These are phyloP conservation scores for Xerocomus spinulosus DNA, from an alignment of 768 basidiomycete genomes.

Conservation along the genomic window DNA sequence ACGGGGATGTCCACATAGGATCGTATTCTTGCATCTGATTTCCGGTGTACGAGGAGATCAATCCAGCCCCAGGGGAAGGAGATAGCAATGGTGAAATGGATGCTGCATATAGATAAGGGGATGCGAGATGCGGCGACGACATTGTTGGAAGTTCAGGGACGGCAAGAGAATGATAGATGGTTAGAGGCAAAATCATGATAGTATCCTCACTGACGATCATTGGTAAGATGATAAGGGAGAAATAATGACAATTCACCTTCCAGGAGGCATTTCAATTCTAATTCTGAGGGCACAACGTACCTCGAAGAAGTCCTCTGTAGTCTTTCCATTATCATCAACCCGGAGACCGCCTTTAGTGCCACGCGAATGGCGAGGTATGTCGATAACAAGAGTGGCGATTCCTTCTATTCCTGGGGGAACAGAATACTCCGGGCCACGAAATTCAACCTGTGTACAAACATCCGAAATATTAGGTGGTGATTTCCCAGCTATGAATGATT, in stretches of 20 bases:
- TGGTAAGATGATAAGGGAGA: constrained; percentile 7
- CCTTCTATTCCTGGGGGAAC: constrained; percentile 73
- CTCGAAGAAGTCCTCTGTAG: constrained; percentile 59
- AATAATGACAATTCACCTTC: constrained; percentile 46
- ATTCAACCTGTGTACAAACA: constrained; percentile 62
- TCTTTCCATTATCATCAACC: constrained; percentile 43
- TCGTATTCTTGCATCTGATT: constrained; percentile 8
- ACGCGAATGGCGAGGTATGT: constrained; percentile 64
- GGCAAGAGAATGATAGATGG: constrained; percentile 60
- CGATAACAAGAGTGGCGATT: constrained; percentile 73
- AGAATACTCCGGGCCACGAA: constrained; percentile 69
- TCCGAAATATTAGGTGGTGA: constrained; percentile 52
- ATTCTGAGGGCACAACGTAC: constrained; percentile 60
- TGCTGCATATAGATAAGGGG: constrained; percentile 18
- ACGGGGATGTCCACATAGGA: constrained; percentile 4
- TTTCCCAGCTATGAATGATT: constrained; percentile 19
- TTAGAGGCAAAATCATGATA: constrained; percentile 56
- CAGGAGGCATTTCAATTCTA: constrained; percentile 60
- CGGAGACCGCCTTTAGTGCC: constrained; percentile 61
- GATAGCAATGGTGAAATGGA: constrained; percentile 17
- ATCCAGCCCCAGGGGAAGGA: constrained; percentile 20
- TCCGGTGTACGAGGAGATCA: constrained; percentile 9
- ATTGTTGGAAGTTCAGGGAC: constrained; percentile 36
- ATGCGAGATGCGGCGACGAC: constrained; percentile 21
- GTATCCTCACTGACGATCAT: constrained; percentile 59